Evolutionary conservation across 2,329 filamentous ascomycete genomes (phyloP), one percentile per base, ranked within the genome.

Genomic region (Triangularia setosa): DNA sequence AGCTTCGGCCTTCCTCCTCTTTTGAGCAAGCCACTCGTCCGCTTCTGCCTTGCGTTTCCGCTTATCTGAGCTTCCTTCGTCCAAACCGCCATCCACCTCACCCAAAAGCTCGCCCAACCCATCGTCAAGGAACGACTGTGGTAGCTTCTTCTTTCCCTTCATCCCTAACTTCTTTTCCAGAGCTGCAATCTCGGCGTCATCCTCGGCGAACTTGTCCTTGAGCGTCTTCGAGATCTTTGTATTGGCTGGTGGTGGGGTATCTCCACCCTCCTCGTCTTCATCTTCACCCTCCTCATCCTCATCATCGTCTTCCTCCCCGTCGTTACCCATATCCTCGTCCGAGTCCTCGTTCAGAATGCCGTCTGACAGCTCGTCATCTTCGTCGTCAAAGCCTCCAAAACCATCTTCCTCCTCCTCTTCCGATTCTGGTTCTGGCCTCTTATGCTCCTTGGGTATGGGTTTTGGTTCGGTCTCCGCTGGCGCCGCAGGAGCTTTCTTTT

Each of bases 141-240:
- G 88, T 4, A 92, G 76, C 30, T 85, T 88, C 72, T 92, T 96
- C 65, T 89, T 90, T 24, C 87, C 86, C 73, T 89, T 91, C 69
- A 97, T 83, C 0, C 95, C 94, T 2, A 99, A 79, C 72, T 91
- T 96, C 75, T 89, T 93, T 78, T 99, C 95, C 30, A 97, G 80
- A 2, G 88, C 88, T 21, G 90, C 89, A 70, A 99, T 98, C 70
- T 97, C 92, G 1, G 88, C 91, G 72, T 98, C 93, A 64, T 99
- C 94, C 66, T 91, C 82, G 0, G 86, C 88, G 4, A 97, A 79
- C 69, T 85, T 87, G 3, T 88, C 84, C 72, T 83, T 86, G n/a
- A 87, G 73, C 21, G 68, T 69, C 57, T 74, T 77, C 5, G 78
- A 75, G 1, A 72, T 18, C 1, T 58, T 58, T n/a, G 64, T 40